These are phyloP conservation scores for Cyberlindnera mrakii DNA, from an alignment of 805 yeast genomes.

Conservation along the genomic window DNA sequence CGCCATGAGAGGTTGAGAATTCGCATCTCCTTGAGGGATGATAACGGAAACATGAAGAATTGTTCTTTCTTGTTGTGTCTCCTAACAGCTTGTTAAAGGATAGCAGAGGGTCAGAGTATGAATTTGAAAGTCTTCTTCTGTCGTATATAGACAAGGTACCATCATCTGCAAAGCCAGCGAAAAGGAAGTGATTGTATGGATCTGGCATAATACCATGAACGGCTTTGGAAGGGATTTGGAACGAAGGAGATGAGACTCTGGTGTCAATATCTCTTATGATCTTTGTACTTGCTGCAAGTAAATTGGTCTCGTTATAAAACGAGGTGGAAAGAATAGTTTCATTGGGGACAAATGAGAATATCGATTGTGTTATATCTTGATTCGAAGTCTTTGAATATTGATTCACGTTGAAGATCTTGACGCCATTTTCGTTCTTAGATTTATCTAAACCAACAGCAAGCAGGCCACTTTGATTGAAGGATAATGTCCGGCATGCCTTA, in stretches of 20 bases:
- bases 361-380: conserved; percentile 48
- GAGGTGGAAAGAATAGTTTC: conserved; percentile 68
- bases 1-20: conserved; percentile 73
- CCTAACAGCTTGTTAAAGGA: conserved; percentile 56
- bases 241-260: conserved; percentile 55
- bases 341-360: conserved; percentile 55
- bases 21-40: conserved; percentile 64
- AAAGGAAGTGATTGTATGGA: conserved; percentile 58
- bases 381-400: conserved; percentile 45
- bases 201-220: conserved; percentile 64
- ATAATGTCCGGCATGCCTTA: conserved; percentile 69
- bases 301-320: conserved; percentile 55
- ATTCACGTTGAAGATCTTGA: conserved; percentile 75
- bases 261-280: conserved; percentile 73
- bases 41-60: conserved; percentile 62
- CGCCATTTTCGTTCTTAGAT: conserved; percentile 50
- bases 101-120: conserved; percentile 45
- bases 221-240: conserved; percentile 71
- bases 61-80: conserved; percentile 54
- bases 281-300: conserved; percentile 74
- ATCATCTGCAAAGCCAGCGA: conserved; percentile 75
- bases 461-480: conserved; percentile 59
- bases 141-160: conserved; percentile 85
- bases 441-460: conserved; percentile 78
- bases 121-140: conserved; percentile 47